phyloP scores from a whole-genome alignment of 768 basidiomycete genomes.

The Leccinum variicolor region DNA sequence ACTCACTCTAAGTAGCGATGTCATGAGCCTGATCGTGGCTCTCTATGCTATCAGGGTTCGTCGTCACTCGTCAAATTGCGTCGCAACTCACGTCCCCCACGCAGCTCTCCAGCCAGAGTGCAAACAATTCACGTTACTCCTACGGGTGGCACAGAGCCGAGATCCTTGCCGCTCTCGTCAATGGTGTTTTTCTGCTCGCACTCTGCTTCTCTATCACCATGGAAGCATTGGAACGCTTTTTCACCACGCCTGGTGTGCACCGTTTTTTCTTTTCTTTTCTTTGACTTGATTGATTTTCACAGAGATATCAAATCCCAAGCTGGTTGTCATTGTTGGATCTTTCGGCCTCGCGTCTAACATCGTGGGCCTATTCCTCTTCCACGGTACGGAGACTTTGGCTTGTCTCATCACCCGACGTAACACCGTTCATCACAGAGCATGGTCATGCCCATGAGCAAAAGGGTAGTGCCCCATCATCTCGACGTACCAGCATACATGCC shows the following conservation, averaged over 20 bases:
- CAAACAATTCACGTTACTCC: conserved; percentile 75
- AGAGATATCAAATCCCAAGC: conserved; percentile 87
- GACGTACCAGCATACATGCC: conserved; percentile 37
- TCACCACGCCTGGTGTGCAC: conserved; percentile 67
- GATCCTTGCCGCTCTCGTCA: conserved; percentile 90
- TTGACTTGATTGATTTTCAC: conserved; percentile 12
- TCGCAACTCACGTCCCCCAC: conserved; percentile 7
- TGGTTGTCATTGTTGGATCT: conserved; percentile 88
- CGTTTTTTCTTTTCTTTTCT: neutral
- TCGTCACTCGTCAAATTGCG: conserved; percentile 1
- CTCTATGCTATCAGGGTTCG: conserved; percentile 87
- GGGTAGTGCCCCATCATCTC: conserved; percentile 35
- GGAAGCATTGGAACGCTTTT: conserved; percentile 90
- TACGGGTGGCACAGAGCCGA: conserved; percentile 99
- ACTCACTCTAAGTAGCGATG: conserved; percentile 62
- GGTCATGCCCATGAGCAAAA: conserved; percentile 53
- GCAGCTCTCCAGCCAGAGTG: conserved; percentile 61
- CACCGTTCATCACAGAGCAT: conserved; percentile 47
- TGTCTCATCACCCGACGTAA: conserved; percentile 7
- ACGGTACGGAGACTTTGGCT: conserved; percentile 51
- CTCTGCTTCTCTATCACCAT: conserved; percentile 94
- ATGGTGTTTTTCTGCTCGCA: conserved; percentile 95
- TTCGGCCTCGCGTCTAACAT: conserved; percentile 90
- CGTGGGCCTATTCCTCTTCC: conserved; percentile 91
- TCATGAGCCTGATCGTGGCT: conserved; percentile 91